These are phyloP conservation scores for Ceratocystis papillata DNA, from an alignment of 2,329 filamentous ascomycete genomes.

Conservation along the genomic window DNA sequence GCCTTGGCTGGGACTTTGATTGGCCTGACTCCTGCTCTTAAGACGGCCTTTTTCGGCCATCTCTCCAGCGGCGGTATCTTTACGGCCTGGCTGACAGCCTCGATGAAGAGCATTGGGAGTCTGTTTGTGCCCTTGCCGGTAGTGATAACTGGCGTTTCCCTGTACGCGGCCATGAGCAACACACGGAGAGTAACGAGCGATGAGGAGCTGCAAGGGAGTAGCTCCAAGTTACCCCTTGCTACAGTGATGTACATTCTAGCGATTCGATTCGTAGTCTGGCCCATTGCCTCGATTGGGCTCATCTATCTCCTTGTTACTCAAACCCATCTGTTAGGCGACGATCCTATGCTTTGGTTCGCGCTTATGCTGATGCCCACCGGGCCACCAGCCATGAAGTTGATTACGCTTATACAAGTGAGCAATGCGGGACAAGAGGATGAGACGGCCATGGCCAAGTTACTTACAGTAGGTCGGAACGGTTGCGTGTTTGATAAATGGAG, in stretches of 20 bases:
- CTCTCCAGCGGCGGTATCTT: conserved; percentile 51
- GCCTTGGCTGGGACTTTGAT: conserved; percentile 48
- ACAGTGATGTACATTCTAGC: conserved; percentile 43
- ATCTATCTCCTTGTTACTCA: conserved; percentile 46
- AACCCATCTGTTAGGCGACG: conserved; percentile 41
- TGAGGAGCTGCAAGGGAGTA: conserved; percentile 32
- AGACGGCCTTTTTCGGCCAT: conserved; percentile 50
- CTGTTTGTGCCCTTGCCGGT: conserved; percentile 56
- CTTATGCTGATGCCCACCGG: conserved; percentile 41
- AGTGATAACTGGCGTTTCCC: conserved; percentile 55
- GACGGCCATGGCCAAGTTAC: conserved; percentile 36
- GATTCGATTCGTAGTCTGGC: conserved; percentile 52
- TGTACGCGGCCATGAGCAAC: conserved; percentile 41
- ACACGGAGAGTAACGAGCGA: conserved; percentile 20
- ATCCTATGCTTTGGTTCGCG: conserved; percentile 56
- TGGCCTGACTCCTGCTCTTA: conserved; percentile 48
- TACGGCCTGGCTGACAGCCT: conserved; percentile 54
- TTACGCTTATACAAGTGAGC: conserved; percentile 38
- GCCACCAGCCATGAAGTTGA: conserved; percentile 39
- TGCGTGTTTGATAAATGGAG: not conserved
- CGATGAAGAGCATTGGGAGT: conserved; percentile 50
- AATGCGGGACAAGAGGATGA: conserved; percentile 34
- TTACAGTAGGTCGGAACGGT: conserved; percentile 32
- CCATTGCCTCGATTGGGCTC: conserved; percentile 42
- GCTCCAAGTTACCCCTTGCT: conserved; percentile 37